Percentiles rank a stretch among this genome's conserved stretches.
Evolutionary conservation across 2,329 filamentous ascomycete genomes (phyloP).

Genomic region (Colletotrichum aenigma): DNA sequence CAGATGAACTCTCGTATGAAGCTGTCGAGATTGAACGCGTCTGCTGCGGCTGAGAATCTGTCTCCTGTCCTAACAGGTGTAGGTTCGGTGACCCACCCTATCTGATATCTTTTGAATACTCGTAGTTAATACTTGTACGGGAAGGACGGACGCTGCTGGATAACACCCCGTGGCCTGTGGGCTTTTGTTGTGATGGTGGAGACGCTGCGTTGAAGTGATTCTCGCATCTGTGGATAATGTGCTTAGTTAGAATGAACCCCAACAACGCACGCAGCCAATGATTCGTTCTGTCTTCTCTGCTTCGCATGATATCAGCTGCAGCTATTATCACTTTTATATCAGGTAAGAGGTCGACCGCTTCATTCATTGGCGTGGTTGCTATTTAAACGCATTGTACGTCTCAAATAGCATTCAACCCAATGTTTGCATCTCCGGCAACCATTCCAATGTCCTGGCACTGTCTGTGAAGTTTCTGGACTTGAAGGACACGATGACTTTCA

Average conservation of each 20-base stretch:
- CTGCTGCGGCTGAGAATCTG: no score
- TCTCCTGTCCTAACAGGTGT: no score
- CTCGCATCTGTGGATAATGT: no score
- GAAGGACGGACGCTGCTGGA: background rate
- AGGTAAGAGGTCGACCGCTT: accelerated
- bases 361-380: background rate
- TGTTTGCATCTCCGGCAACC: background rate
- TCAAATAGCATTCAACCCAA: background rate
- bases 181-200: accelerated
- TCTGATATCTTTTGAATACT: background rate
- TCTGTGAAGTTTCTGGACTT: background rate
- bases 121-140: background rate
- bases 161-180: background rate
- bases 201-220: background rate
- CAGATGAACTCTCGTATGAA: no score
- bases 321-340: accelerated
- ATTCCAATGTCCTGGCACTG: background rate
- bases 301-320: background rate
- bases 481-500: background rate
- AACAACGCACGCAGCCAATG: no score
- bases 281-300: background rate
- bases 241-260: no score
- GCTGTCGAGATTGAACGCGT: no score
- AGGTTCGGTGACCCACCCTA: accelerated
- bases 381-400: background rate